Conservation (phyloP, 139 green algal genomes). For the Spirogloea muscicola region DNA sequence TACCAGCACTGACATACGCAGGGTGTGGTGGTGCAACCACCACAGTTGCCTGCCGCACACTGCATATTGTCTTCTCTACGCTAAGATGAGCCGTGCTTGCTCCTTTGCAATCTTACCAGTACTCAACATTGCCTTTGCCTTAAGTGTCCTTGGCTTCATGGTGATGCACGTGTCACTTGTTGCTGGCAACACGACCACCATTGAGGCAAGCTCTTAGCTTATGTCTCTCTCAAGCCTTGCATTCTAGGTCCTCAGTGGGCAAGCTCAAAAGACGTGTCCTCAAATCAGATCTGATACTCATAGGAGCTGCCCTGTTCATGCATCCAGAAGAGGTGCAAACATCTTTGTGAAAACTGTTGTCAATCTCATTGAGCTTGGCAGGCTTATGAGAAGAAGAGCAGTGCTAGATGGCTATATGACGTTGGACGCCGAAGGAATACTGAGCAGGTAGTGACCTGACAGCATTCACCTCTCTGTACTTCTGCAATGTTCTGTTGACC, state of each 20-base stretch:
- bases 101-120: no score
- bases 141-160: slow-evolving; percentile 53
- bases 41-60: no score
- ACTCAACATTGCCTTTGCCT: slow-evolving; percentile 52
- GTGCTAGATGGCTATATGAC: slow-evolving; percentile 18
- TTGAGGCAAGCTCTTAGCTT: slow-evolving; percentile 40
- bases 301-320: background rate
- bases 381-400: slow-evolving; percentile 46
- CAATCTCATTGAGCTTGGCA: background rate
- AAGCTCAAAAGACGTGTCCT: background rate
- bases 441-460: slow-evolving; percentile 14
- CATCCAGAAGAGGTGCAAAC: background rate
- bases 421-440: slow-evolving; percentile 20
- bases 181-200: slow-evolving; percentile 54
- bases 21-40: no score
- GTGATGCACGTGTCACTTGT: slow-evolving; percentile 56
- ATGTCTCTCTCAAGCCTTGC: background rate
- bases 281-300: background rate
- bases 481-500: background rate
- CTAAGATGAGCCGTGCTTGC: no score
- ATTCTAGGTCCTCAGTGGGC: background rate
- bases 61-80: no score
- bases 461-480: background rate
- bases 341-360: background rate
- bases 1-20: no score